Base-by-base conservation (phyloP, 768 basidiomycete genomes). In the Auriculariales sp. region DNA sequence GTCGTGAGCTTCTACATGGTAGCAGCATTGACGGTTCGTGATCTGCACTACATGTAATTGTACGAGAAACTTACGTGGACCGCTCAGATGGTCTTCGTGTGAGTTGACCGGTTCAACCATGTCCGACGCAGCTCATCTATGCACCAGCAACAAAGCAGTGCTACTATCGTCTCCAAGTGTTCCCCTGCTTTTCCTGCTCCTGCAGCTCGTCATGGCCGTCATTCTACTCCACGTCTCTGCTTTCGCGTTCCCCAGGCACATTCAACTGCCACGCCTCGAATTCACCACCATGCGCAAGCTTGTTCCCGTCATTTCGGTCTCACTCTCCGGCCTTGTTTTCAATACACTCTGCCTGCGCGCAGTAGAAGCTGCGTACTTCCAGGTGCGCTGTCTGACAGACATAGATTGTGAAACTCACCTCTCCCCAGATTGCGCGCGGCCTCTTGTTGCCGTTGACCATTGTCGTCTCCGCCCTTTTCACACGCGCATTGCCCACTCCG, bases 361-460 rank as follows among this genome's bases (percentile, higher is more conserved):
- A 24, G 60, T 64, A 63, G 50, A 88, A 50, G 83, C 85, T 2
- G 78, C 80, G 0, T 89, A 82, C 62, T 89, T 86, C 64, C 84
- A 86, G 71, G 82, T 81, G 54, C 34, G 59, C 46, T 6, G 35
- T 32, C 14, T 30, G n/a, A n/a, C n/a, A n/a, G n/a, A n/a, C n/a
- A n/a, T n/a, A n/a, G n/a, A 22, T 45, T 48, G 6, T 25, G 24
- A 17, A 3, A 27, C 2, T 25, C 24, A 22, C 14, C 46, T 46
- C 15, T 29, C 6, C 39, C 19, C 63, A 90, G 81, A 87, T 93
- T 57, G 89, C 88, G 1, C 69, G 88, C 55, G 88, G 89, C 0
- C 72, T 93, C 31, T 81, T 87, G 3, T 71, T 93, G 3, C 89
- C 89, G 0, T 70, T 87, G 45, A 93, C 89, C 1, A 86, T 91